phyloP scores from a whole-genome alignment of 2,329 filamentous ascomycete species.

The Sclerotinia minor region DNA sequence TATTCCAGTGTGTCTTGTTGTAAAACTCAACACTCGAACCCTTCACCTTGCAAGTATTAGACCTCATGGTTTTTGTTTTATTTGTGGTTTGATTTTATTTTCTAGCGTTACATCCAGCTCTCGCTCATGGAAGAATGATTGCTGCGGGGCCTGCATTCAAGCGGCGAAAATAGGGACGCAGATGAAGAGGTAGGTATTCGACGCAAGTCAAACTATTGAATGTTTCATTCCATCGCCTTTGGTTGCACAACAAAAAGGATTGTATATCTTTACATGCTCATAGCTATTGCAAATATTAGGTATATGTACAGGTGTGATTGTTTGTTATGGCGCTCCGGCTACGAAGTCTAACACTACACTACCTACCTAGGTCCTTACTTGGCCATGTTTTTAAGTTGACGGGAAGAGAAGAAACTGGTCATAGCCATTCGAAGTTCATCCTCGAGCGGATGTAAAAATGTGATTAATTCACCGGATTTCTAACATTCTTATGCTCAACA shows the following conservation, averaged over 20 bases:
- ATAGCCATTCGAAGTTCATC: not conserved
- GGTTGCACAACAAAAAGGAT: not conserved
- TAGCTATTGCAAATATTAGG: not conserved
- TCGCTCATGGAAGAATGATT: not conserved
- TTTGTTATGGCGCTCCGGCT: no score
- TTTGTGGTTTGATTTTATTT: not conserved
- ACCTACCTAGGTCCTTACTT: no score
- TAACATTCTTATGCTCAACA: no score
- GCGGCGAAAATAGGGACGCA: not conserved
- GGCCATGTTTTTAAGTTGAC: not conserved
- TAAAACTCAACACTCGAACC: no score
- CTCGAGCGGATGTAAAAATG: not conserved
- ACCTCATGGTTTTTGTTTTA: no score
- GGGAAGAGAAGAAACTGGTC: not conserved
- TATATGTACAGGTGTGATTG: no score
- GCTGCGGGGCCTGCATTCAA: not conserved
- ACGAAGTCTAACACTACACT: no score
- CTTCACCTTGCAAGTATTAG: not conserved
- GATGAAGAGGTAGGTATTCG: not conserved
- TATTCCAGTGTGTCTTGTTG: not conserved
- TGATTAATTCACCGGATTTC: not conserved
- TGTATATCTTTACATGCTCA: not conserved
- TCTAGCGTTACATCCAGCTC: not conserved
- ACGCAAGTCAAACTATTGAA: not conserved
- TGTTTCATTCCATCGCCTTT: not conserved